Conservation (phyloP, 2,329 filamentous ascomycete species). For the Xylaria sp. region DNA sequence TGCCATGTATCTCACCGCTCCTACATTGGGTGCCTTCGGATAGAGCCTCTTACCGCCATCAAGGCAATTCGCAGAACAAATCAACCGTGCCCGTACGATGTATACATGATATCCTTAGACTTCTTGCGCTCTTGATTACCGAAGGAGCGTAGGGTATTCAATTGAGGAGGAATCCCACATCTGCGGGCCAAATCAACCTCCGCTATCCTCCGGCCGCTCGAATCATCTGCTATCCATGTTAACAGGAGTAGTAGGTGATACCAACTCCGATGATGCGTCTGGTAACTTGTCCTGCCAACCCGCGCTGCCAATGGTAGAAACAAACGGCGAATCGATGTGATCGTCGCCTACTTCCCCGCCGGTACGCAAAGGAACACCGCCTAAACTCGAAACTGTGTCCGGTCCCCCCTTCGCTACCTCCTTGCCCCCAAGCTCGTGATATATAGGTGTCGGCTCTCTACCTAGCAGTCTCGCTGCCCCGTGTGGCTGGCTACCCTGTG, state of each 20-base stretch:
- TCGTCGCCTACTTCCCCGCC: slow-evolving; percentile 25
- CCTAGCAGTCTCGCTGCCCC: slow-evolving; percentile 10
- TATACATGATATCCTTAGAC: too few species aligned
- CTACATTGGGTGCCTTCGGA: too few species aligned
- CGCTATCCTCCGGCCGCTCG: not conserved
- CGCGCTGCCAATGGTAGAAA: slow-evolving; percentile 36
- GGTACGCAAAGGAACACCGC: slow-evolving; percentile 15
- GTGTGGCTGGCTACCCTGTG: slow-evolving; percentile 28
- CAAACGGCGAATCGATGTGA: slow-evolving; percentile 33
- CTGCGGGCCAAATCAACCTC: not conserved
- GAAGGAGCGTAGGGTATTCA: too few species aligned
- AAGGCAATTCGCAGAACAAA: too few species aligned
- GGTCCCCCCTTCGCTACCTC: slow-evolving; percentile 19
- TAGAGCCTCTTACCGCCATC: too few species aligned
- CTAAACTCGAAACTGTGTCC: slow-evolving; percentile 23
- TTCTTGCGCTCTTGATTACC: too few species aligned
- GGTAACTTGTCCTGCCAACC: slow-evolving; percentile 31
- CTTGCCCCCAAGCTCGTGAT: slow-evolving; percentile 38
- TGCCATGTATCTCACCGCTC: too few species aligned
- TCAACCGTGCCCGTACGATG: too few species aligned
- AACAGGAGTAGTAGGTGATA: slow-evolving; percentile 37
- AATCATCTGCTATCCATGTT: not conserved
- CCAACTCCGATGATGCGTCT: slow-evolving; percentile 33
- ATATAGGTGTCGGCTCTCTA: slow-evolving; percentile 28
- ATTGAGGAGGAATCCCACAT: too few species aligned